Conservation (phyloP, 768 basidiomycete genomes). For the Goffeauzyma gilvescens region DNA sequence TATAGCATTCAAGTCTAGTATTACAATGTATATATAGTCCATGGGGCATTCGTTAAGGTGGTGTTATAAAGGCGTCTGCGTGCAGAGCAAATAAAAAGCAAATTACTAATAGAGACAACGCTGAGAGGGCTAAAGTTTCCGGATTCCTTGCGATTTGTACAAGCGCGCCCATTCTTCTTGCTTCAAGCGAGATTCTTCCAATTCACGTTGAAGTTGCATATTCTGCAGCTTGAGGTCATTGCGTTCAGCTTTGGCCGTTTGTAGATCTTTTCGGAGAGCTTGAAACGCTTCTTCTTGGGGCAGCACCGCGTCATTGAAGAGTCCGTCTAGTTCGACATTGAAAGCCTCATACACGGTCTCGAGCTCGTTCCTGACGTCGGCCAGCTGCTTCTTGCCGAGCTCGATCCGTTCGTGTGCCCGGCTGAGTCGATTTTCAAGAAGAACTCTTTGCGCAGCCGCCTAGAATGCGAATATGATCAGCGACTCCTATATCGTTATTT, state of each 20-base stretch:
- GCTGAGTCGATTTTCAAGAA: too few species aligned
- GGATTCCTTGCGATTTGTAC: too few species aligned
- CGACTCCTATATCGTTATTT: background rate
- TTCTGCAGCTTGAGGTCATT: slow-evolving; percentile 64
- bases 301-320: slow-evolving; percentile 69
- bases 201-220: slow-evolving; percentile 50
- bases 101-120: too few species aligned
- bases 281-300: slow-evolving; percentile 66
- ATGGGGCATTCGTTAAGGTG: too few species aligned
- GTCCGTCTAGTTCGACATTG: slow-evolving; percentile 78
- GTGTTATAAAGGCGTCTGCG: too few species aligned
- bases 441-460: background rate
- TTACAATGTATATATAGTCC: too few species aligned
- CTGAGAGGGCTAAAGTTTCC: too few species aligned
- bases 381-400: slow-evolving; percentile 54
- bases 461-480: background rate
- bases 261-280: slow-evolving; percentile 55
- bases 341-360: slow-evolving; percentile 90
- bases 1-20: too few species aligned
- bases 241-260: slow-evolving; percentile 52
- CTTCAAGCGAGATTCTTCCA: slow-evolving; percentile 54
- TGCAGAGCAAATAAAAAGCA: too few species aligned
- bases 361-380: slow-evolving; percentile 64
- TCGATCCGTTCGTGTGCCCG: slow-evolving; percentile 51
- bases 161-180: slow-evolving; percentile 48